Conservation (phyloP, 2,329 filamentous ascomycete species). For the Diaporthe velutina region DNA sequence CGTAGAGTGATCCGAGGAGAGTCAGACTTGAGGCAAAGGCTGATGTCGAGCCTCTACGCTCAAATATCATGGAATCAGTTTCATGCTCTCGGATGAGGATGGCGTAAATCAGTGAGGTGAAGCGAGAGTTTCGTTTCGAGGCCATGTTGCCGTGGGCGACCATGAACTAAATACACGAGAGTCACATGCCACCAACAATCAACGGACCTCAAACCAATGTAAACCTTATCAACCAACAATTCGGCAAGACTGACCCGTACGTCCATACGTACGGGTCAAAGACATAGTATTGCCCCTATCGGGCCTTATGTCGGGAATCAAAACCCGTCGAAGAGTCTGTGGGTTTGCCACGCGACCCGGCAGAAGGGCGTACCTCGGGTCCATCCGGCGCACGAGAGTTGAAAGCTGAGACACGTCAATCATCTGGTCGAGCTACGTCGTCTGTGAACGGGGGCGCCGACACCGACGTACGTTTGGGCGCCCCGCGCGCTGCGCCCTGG, state of each 20-base stretch:
- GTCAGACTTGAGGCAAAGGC: neutral
- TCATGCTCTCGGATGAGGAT: neutral
- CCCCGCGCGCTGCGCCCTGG: neutral
- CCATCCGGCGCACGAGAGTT: neutral
- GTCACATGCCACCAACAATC: neutral
- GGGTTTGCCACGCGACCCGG: neutral
- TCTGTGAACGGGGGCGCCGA: neutral
- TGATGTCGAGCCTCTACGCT: neutral
- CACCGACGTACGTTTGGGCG: neutral
- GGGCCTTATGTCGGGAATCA: neutral
- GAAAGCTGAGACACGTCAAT: neutral
- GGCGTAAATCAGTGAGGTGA: neutral
- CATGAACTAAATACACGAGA: neutral
- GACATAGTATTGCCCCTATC: neutral
- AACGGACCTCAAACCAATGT: neutral
- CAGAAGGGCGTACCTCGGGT: neutral
- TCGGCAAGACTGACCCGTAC: neutral
- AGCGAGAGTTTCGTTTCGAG: neutral
- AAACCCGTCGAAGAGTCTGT: neutral
- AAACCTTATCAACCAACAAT: neutral
- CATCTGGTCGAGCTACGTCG: neutral
- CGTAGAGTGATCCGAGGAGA: neutral
- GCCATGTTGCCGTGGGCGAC: too few species aligned
- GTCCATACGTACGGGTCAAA: neutral
- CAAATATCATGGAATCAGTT: neutral